phyloP scores from a whole-genome alignment of 495 filamentous ascomycete genomes.

The Penicillium paradoxum region DNA sequence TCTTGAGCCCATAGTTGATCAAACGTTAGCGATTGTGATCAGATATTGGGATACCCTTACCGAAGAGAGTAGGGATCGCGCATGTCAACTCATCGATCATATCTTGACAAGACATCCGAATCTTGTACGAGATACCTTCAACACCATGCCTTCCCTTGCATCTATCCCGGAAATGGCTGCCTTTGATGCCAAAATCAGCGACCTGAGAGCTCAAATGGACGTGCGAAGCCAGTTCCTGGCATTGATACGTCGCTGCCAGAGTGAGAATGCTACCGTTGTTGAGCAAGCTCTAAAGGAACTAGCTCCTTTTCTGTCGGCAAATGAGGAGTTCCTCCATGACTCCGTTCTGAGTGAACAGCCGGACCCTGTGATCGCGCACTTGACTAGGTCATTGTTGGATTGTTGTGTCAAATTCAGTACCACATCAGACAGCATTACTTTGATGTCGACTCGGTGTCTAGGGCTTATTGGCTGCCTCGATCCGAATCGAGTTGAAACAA shows the following conservation, averaged over 20 bases:
- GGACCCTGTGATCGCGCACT: conserved; percentile 61
- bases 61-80: conserved; percentile 50
- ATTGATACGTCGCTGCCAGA: conserved; percentile 66
- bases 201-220: conserved; percentile 56
- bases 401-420: conserved; percentile 74
- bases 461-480: conserved; percentile 89
- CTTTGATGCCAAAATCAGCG: conserved; percentile 57
- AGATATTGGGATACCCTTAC: conserved; percentile 72
- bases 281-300: conserved; percentile 74
- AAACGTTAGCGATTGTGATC: conserved; percentile 80
- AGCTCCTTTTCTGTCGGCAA: conserved; percentile 58
- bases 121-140: conserved; percentile 58
- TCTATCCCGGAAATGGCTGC: conserved; percentile 64
- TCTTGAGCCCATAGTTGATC: conserved; percentile 71
- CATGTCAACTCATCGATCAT: conserved; percentile 55
- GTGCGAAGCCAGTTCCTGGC: conserved; percentile 59
- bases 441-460: conserved; percentile 72
- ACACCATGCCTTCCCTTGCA: conserved; percentile 71
- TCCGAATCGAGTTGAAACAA: conserved; percentile 78
- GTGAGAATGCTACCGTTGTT: conserved; percentile 82
- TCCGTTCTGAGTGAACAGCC: conserved; percentile 83
- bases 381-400: conserved; percentile 76
- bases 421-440: conserved; percentile 57
- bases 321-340: conserved; percentile 78
- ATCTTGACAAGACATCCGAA: conserved; percentile 57